Evolutionary conservation across 345 rosid genomes (phyloP).

Genomic region (Salix brachista): DNA sequence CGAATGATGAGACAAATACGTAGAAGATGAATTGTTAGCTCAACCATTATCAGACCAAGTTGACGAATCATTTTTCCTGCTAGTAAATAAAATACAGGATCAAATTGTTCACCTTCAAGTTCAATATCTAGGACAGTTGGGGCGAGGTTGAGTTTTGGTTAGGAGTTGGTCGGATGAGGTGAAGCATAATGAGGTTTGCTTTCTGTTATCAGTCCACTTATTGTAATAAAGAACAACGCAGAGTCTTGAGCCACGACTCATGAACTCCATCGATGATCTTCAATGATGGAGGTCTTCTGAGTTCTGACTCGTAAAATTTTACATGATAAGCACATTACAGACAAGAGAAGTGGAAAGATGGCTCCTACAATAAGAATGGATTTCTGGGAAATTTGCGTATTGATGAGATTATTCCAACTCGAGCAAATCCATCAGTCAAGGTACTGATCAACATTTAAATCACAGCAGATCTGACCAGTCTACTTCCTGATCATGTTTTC

Average conservation of each 20-base stretch:
- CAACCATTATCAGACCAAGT: conserved; percentile 12
- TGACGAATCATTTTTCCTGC: conserved; percentile 1
- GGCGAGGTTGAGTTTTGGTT: conserved; percentile 15
- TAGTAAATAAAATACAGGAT: background rate
- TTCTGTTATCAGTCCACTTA: background rate
- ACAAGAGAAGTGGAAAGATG: background rate
- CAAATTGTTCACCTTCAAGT: background rate
- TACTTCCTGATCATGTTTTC: too few species aligned
- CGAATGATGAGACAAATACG: background rate
- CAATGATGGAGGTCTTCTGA: background rate
- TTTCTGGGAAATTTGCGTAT: too few species aligned
- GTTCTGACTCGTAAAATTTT: background rate
- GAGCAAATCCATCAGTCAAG: too few species aligned
- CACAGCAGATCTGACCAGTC: too few species aligned
- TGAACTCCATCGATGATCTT: background rate
- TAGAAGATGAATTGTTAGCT: conserved; percentile 10
- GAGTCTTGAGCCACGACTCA: background rate
- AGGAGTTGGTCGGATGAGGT: conserved; percentile 22
- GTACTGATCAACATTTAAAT: too few species aligned
- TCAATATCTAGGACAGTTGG: background rate
- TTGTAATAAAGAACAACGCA: background rate
- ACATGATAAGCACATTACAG: background rate
- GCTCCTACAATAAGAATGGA: background rate
- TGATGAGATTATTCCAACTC: too few species aligned
- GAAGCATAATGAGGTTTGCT: background rate